These are phyloP conservation scores for Solanum hybrid DNA, from an alignment of 305 asterid genomes.

Conservation along the genomic window DNA sequence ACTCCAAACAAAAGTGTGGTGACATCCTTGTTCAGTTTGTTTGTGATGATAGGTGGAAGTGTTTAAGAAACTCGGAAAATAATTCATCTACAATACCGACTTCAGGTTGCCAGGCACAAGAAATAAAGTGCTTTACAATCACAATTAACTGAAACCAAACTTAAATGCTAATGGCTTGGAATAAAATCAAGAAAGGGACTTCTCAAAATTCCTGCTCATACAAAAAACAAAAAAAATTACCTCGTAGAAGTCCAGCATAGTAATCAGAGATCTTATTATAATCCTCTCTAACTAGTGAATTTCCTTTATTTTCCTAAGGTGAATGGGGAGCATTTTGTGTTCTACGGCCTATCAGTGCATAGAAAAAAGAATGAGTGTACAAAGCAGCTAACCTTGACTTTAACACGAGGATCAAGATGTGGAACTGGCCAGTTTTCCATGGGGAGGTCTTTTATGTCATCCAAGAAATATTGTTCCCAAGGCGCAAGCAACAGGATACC, in stretches of 20 bases:
- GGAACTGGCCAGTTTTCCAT: constrained; percentile 41
- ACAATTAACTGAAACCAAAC: not conserved
- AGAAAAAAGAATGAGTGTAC: not conserved
- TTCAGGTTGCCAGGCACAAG: not conserved
- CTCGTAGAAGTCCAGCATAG: not conserved
- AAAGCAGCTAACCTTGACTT: constrained; percentile 38
- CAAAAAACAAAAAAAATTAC: not conserved
- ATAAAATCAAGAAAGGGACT: not conserved
- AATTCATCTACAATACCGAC: not conserved
- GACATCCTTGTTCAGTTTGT: not conserved
- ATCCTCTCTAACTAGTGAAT: not conserved
- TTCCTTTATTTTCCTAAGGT: not conserved
- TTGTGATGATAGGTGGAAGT: not conserved
- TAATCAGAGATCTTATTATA: not conserved
- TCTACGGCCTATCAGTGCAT: not conserved
- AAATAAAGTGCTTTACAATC: not conserved
- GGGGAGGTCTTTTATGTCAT: constrained; percentile 68
- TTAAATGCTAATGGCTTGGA: not conserved
- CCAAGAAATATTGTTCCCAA: constrained; percentile 82
- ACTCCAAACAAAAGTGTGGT: not conserved
- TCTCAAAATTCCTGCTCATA: not conserved
- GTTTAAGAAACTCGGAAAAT: not conserved
- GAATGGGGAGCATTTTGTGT: not conserved
- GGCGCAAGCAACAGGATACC: constrained; percentile 76
- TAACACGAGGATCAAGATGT: constrained; percentile 31